Percentiles rank a stretch among this genome's conserved stretches.
phyloP scores from a whole-genome alignment of 225 moss, liverwort and hornwort species.

The Physcomitrium patens region DNA sequence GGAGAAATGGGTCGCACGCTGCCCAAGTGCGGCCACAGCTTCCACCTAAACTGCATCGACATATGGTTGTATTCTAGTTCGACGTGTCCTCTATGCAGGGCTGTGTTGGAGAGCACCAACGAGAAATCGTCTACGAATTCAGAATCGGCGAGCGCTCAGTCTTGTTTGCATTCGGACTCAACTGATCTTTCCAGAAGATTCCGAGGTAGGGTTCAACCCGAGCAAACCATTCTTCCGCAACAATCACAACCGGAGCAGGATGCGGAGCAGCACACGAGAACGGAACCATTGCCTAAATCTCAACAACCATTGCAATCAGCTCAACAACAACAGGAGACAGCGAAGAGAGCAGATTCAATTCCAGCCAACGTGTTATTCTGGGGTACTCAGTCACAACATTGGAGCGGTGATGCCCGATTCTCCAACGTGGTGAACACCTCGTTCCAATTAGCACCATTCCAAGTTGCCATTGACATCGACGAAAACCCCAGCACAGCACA shows the following conservation, averaged over 20 bases:
- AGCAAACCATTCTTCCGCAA: slow-evolving; percentile 5
- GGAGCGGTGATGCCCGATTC: slow-evolving; percentile 6
- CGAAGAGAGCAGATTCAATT: slow-evolving; percentile 37
- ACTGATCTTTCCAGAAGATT: background rate
- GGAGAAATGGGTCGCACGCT: slow-evolving; percentile 31
- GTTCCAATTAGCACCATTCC: slow-evolving; percentile 22
- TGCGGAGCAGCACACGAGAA: background rate
- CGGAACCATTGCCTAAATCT: background rate
- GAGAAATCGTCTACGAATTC: slow-evolving; percentile 12
- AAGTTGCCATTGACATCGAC: slow-evolving; percentile 34
- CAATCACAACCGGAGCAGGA: background rate
- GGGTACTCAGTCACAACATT: slow-evolving; percentile 39
- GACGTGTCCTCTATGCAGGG: slow-evolving; percentile 41
- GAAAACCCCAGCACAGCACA: background rate
- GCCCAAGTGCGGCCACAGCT: slow-evolving; percentile 43
- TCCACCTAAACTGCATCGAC: slow-evolving; percentile 47
- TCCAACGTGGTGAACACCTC: slow-evolving; percentile 25
- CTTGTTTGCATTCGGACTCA: slow-evolving; percentile 24
- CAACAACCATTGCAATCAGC: background rate
- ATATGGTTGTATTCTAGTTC: slow-evolving; percentile 40
- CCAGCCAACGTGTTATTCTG: slow-evolving; percentile 63
- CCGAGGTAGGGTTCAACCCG: background rate
- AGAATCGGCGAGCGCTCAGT: slow-evolving; percentile 24
- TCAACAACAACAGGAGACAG: slow-evolving; percentile 17
- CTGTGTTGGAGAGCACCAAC: slow-evolving; percentile 10